Base-by-base conservation (phyloP, 116 monocot genomes). In the Iris pallida region DNA sequence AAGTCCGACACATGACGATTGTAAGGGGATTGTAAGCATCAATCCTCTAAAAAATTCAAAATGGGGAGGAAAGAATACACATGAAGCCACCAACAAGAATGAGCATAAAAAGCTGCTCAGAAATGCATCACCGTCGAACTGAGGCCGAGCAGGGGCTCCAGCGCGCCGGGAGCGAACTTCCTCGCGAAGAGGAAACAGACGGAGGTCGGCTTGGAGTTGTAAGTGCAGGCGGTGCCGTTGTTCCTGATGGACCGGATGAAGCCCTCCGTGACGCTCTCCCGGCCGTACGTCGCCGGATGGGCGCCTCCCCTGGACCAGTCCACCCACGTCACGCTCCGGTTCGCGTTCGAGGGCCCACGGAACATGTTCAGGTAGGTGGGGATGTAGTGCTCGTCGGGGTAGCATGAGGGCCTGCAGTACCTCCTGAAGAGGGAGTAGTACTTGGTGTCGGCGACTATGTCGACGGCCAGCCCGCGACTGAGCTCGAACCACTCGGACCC, bases 311-410 rank as follows among this genome's bases (percentile, higher is more conserved):
- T 71, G 0, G 83, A 78, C 87, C 88, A 88, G 16, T 88, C 88
- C 0, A 79, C 88, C 84, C 78, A 81, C 3, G 87, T 88, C 20
- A 83, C 46, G 12, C 70, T 88, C 63, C 88, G 55, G 49, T 88
- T 88, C 1, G 84, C 72, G 59, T 68, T 88, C 46, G 20, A 17
- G 4, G 17, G 12, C 3, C 71, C 71, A 14, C 74, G 71, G 52
- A 81, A 75, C 81, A 81, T 72, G 72, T 71, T 62, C 47, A 81
- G 7, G 64, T 68, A 74, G 6, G 85, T 85, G 0, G 81, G 85
- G 45, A 85, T 62, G 85, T 85, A 85, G 61, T 85, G 85, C 72
- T 85, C 85, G 8, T 85, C 85, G 0, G 81, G 75, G 61, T 81
- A 85, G 75, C 81, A 85, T 16, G 78, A 68, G 1, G 81, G 81